Base-by-base conservation (phyloP, 2,329 filamentous ascomycete species). In the Ophiocordyceps camponoti-saundersi region DNA sequence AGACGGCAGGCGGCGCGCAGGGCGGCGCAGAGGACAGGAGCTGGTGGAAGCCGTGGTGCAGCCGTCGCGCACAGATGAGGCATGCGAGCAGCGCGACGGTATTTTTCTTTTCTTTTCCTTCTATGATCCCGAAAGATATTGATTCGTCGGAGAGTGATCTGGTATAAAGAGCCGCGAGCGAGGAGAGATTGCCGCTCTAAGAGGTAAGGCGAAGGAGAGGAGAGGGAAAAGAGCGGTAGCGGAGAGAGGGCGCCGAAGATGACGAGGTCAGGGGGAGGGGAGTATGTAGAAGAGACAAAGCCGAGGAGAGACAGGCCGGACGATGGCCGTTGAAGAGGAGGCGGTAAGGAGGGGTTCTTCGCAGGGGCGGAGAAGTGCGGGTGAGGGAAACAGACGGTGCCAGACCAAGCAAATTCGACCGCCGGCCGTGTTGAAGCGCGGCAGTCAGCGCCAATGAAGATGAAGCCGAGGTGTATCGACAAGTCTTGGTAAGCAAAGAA, bases 21-120 rank as follows among this genome's bases (percentile, higher is more conserved):
- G 46, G 46, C 44, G 45, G 50, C 50, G 47, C 36, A 42, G 44
- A 46, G 45, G 44, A 48, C 39, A 44, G 45, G 44, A 42, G 41
- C 29, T 47, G 42, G 46, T 46, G 44, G 46, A 42, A 47, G 42
- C 47, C 30, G 48, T 46, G 45, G 48, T 50, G 46, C 47, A 44
- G 51, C 52, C 52, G 59, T 61, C 50, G 57, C 55, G 56, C 59
- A 61, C 51, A 59, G 59, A 61, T 60, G 56, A 58, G 55, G 59
- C 58, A 61, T 60, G 56, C 57, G 55, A 57, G 51, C 53, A 49
- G 44, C 49, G 44, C 46, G 32, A 40, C 46, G 43, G 44, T 12
- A 4, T 11, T 29, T 42, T 23, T 22, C 20, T 40, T 18, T 46
- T 20, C 44, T 18, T 36, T 22, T 23, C 18, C 36, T 40, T 40